Evolutionary conservation across 2,329 filamentous ascomycete species (phyloP).

Genomic region (Xylariales sp.): DNA sequence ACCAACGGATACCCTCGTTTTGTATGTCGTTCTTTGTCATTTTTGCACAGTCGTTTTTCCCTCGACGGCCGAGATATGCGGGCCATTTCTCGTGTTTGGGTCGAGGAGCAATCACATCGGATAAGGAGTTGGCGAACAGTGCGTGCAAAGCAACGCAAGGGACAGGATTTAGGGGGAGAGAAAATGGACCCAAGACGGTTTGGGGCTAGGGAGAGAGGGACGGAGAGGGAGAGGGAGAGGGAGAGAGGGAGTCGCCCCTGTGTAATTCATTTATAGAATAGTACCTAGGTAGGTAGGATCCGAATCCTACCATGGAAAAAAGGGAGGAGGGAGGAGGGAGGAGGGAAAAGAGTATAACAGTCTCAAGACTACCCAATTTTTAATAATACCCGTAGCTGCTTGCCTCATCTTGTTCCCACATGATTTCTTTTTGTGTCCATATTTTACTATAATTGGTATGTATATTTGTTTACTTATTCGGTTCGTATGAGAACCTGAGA

Average conservation of each 20-base stretch:
- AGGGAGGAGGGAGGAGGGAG: conserved; percentile 2
- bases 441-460: neutral
- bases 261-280: conserved; percentile 7
- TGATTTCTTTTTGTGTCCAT: neutral
- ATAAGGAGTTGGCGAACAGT: conserved; percentile 20
- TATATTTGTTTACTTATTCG: too few species aligned
- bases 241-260: neutral
- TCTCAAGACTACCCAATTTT: conserved; percentile 9
- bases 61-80: conserved; percentile 12
- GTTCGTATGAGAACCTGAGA: too few species aligned
- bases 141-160: neutral
- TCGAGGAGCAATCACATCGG: neutral
- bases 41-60: conserved; percentile 2
- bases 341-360: conserved; percentile 9
- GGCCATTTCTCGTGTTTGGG: conserved; percentile 19
- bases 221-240: neutral
- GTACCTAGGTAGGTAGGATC: neutral
- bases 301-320: neutral
- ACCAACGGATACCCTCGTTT: conserved; percentile 37
- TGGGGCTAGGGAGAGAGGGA: neutral
- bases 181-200: neutral
- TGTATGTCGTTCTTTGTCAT: conserved; percentile 11
- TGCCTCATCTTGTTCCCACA: neutral
- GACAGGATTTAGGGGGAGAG: conserved; percentile 1
- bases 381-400: conserved; percentile 16